phyloP scores from a whole-genome alignment of 306 rosid species.

The Begonia masoniana region DNA sequence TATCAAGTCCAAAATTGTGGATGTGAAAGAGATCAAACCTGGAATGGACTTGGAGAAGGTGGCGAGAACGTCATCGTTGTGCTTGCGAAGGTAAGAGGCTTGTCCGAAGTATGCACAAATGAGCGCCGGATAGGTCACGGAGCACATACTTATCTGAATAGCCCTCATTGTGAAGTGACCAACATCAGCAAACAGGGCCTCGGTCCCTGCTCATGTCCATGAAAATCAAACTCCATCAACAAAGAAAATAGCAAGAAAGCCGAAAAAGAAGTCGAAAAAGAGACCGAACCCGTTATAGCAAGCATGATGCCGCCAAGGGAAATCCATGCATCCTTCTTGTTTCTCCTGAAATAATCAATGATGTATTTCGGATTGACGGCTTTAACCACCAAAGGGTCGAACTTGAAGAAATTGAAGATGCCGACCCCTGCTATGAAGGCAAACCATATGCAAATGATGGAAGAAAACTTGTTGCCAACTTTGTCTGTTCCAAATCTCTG shows the following conservation, averaged over 20 bases:
- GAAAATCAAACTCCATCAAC: neutral
- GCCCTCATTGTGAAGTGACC: slow-evolving; percentile 71
- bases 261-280: neutral
- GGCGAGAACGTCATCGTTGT: slow-evolving; percentile 21
- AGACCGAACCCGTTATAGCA: slow-evolving; percentile 5
- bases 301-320: slow-evolving; percentile 15
- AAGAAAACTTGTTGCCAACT: slow-evolving; percentile 26
- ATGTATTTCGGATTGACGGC: slow-evolving; percentile 12
- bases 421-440: slow-evolving; percentile 11
- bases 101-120: slow-evolving; percentile 61
- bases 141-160: slow-evolving; percentile 67
- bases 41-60: slow-evolving; percentile 63
- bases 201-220: slow-evolving; percentile 35
- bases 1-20: no score
- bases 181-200: slow-evolving; percentile 81
- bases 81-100: slow-evolving; percentile 59
- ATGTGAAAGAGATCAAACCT: slow-evolving; percentile 12
- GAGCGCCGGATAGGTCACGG: slow-evolving; percentile 57
- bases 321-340: slow-evolving; percentile 15
- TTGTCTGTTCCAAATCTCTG: slow-evolving; percentile 37
- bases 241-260: neutral
- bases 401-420: slow-evolving; percentile 17
- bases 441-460: slow-evolving; percentile 27
- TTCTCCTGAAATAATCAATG: slow-evolving; percentile 6
- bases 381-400: slow-evolving; percentile 10